A percentile compares a stretch with the other conserved stretches of the same genome.
Evolutionary conservation across 257 asterid species (phyloP).

Genomic region (Rehmannia glutinosa): DNA sequence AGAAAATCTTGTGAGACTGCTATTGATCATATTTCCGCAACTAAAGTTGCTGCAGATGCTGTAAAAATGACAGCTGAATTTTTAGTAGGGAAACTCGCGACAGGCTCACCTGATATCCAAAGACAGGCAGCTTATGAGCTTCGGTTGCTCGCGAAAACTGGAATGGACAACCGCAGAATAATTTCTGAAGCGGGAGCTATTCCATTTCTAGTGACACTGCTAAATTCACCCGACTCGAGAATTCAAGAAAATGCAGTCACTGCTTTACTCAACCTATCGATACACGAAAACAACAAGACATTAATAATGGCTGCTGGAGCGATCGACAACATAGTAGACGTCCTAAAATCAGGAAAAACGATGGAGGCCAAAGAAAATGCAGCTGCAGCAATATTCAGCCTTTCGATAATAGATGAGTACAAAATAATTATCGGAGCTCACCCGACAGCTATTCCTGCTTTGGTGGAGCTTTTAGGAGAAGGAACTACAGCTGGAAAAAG

Average conservation of each 20-base stretch:
- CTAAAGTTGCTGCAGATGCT: conserved; percentile 64
- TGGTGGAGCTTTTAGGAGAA: conserved; percentile 63
- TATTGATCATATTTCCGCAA: conserved; percentile 67
- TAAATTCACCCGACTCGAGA: conserved; percentile 46
- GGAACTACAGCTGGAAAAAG: conserved; percentile 70
- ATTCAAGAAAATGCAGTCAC: conserved; percentile 90
- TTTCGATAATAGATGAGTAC: conserved; percentile 61
- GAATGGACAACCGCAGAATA: conserved; percentile 86
- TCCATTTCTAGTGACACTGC: conserved; percentile 63
- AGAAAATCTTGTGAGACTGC: conserved; percentile 39
- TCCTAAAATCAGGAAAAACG: conserved; percentile 52
- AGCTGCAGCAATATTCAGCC: conserved; percentile 82
- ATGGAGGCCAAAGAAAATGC: conserved; percentile 87
- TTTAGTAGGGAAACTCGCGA: conserved; percentile 72
- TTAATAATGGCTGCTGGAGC: conserved; percentile 81
- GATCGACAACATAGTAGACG: conserved; percentile 46
- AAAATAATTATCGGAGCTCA: conserved; percentile 59
- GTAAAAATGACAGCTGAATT: conserved; percentile 79
- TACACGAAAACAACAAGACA: conserved; percentile 69
- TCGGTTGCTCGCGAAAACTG: conserved; percentile 69
- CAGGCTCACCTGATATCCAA: conserved; percentile 72
- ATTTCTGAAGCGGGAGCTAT: conserved; percentile 89
- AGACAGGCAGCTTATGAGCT: conserved; percentile 86
- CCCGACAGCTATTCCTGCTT: conserved; percentile 57
- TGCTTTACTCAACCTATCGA: conserved; percentile 78